A percentile compares a stretch with the other conserved stretches of the same genome.
Evolutionary conservation across 176 grass and related monocot species (phyloP).

Genomic region (Alopecurus myosuroides): DNA sequence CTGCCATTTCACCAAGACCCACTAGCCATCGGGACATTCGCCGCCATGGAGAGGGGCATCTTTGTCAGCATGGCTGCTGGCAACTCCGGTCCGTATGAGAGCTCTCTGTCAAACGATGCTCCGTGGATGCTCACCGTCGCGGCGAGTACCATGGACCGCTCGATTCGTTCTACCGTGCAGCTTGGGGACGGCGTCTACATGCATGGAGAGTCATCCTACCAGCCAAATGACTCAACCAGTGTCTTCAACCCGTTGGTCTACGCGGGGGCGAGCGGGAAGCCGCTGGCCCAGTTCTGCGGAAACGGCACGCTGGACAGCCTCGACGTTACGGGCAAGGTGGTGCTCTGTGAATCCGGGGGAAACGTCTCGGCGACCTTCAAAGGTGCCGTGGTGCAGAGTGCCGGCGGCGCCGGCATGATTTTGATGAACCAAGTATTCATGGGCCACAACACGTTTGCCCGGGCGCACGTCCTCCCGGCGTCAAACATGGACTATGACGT

Average conservation of each 20-base stretch:
- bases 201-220: neutral
- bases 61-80: conserved; percentile 41
- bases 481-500: neutral
- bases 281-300: neutral
- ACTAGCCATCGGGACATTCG: conserved; percentile 50
- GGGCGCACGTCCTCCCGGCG: neutral
- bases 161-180: neutral
- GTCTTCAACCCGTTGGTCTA: neutral
- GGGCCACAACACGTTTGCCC: conserved; percentile 24
- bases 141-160: conserved; percentile 34
- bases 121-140: neutral
- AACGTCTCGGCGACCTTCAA: neutral
- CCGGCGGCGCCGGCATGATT: conserved; percentile 37
- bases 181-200: neutral
- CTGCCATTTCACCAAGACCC: conserved; percentile 19
- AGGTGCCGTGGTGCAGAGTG: neutral
- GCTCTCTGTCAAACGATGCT: neutral
- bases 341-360: conserved; percentile 17
- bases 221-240: neutral
- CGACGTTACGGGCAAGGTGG: conserved; percentile 51
- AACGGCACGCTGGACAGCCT: neutral
- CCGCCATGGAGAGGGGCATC: conserved; percentile 34
- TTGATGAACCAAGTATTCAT: neutral
- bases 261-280: neutral
- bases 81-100: conserved; percentile 6